Percentiles rank a stretch among this genome's conserved stretches.
phyloP scores from a whole-genome alignment of 2,329 filamentous ascomycete species.

The Ophiostoma piceae region DNA sequence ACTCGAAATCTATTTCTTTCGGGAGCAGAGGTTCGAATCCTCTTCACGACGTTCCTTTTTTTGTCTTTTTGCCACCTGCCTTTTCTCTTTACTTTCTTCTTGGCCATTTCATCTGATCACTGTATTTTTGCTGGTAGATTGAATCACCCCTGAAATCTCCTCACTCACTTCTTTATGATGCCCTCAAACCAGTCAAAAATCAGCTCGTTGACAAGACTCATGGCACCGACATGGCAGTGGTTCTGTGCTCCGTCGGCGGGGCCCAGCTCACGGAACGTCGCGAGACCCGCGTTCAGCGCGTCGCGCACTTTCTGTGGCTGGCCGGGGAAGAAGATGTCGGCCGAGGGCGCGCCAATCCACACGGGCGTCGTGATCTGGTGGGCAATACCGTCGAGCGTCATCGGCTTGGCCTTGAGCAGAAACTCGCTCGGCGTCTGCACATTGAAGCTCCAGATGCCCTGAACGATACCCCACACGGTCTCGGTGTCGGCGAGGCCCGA shows the following conservation, averaged over 20 bases:
- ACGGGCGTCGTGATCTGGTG: slow-evolving; percentile 20
- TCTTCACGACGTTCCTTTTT: slow-evolving; percentile 7
- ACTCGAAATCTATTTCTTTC: not conserved
- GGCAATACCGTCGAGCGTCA: slow-evolving; percentile 21
- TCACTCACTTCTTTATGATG: not conserved
- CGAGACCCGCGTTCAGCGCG: slow-evolving; percentile 25
- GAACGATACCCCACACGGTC: slow-evolving; percentile 33
- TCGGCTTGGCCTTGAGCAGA: slow-evolving; percentile 16
- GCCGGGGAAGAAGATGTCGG: slow-evolving; percentile 24
- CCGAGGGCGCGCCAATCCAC: slow-evolving; percentile 20
- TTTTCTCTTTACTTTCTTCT: not conserved
- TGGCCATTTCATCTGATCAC: not conserved
- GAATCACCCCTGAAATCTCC: not conserved
- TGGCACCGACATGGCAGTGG: slow-evolving; percentile 30
- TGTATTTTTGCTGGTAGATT: not conserved
- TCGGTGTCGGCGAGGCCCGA: slow-evolving; percentile 13
- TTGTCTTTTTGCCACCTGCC: not conserved
- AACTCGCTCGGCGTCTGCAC: slow-evolving; percentile 23
- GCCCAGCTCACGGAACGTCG: slow-evolving; percentile 27
- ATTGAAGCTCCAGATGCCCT: slow-evolving; percentile 37
- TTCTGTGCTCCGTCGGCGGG: slow-evolving; percentile 27
- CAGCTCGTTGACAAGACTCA: slow-evolving; percentile 25
- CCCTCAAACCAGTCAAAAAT: slow-evolving; percentile 29
- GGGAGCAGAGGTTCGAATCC: not conserved
- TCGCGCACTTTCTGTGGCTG: slow-evolving; percentile 27